Evolutionary conservation across 2,329 filamentous ascomycete genomes (phyloP).

Genomic region (Cercospora sojina): DNA sequence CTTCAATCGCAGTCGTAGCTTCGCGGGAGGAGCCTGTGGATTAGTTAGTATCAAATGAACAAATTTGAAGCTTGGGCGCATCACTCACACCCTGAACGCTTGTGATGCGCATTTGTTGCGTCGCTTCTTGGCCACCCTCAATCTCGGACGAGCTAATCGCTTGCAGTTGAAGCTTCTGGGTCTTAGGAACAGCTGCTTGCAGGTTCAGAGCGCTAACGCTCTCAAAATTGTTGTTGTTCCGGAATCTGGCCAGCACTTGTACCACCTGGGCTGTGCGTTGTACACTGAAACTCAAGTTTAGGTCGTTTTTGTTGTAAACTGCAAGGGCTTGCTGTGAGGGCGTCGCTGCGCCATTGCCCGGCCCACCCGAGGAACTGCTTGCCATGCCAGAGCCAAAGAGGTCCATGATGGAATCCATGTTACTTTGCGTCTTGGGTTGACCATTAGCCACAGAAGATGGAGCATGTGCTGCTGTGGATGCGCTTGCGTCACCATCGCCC

Average conservation of each 20-base stretch:
- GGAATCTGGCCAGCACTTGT: conserved; percentile 81
- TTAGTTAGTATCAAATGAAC: conserved; percentile 15
- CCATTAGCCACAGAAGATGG: conserved; percentile 32
- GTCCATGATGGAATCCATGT: conserved; percentile 75
- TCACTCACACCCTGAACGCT: conserved; percentile 83
- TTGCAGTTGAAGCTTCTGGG: conserved; percentile 88
- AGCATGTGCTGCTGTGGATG: conserved; percentile 46
- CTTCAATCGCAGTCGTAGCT: conserved; percentile 78
- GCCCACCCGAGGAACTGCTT: conserved; percentile 46
- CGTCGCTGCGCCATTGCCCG: conserved; percentile 51
- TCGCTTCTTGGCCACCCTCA: conserved; percentile 74
- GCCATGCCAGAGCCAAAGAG: conserved; percentile 61
- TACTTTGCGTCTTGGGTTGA: conserved; percentile 33
- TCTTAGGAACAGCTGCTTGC: conserved; percentile 94
- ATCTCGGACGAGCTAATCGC: conserved; percentile 82
- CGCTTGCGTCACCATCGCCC: conserved; percentile 60
- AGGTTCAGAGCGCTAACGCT: conserved; percentile 73
- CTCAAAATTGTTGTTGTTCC: conserved; percentile 61
- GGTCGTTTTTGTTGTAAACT: conserved; percentile 83
- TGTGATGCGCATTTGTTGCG: conserved; percentile 84
- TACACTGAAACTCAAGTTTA: conserved; percentile 76
- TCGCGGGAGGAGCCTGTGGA: conserved; percentile 64
- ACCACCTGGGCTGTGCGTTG: conserved; percentile 79
- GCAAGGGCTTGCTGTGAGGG: conserved; percentile 55
- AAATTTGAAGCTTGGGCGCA: neutral